Evolutionary conservation across 768 basidiomycete genomes (phyloP), one percentile per base, ranked within the genome.

Genomic region (Megacollybia marginata): DNA sequence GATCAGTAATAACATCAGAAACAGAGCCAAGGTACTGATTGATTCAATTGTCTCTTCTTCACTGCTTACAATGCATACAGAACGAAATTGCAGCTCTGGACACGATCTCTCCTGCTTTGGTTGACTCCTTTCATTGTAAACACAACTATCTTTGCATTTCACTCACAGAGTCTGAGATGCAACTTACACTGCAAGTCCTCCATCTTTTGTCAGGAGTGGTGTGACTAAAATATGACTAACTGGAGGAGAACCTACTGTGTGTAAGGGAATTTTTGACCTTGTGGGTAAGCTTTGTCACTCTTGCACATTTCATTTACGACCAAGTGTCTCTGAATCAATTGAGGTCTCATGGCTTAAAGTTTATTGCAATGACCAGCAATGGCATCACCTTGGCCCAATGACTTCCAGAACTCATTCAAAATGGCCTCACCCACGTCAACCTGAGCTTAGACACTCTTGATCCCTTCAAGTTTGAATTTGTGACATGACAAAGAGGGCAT

Each of bases 101-200:
- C 52, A 59, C 71, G 11, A 56, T 62, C 28, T 62, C 59, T 35
- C 72, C 74, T 4, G 70, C 71, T 46, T 66, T 90, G 6, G 62
- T 82, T 15, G 89, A 91, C 58, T 70, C 78, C 3, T 88, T 82
- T 60, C 62, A 69, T 31, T 73, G 89, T 18, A 72, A 69, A 49
- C 92, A 93, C 62, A 82, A 89, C 62, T 94, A 94, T 63, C 75
- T 94, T n/a, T 80, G 91, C 32, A 91, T 93, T 47, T 88, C 86
- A 1, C 68, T 93, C 33, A 92, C 91, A 0, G 92, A 93, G n/a
- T n/a, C n/a, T n/a, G 63, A 73, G 79, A 52, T 94, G 92, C 66
- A 94, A 93, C 68, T 69, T 94, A 49, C 78, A 91, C 66, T 93
- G 92, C 87, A 94, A 61, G 67, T 93, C 28, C 62, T 87, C 38